phyloP scores from a whole-genome alignment of 2,329 filamentous ascomycete genomes.

The Fusarium sp. region DNA sequence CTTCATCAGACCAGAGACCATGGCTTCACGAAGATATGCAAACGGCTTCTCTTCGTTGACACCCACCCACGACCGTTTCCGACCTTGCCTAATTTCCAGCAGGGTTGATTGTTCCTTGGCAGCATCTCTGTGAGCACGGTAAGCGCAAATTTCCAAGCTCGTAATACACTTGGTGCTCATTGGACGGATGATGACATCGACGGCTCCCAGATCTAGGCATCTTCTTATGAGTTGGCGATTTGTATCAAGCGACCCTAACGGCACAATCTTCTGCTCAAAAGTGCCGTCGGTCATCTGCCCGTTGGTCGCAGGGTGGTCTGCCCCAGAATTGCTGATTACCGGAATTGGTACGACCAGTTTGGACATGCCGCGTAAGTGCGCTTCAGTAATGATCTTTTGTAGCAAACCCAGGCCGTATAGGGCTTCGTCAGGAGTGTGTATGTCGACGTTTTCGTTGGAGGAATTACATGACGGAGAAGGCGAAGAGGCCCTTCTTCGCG shows the following conservation, averaged over 20 bases:
- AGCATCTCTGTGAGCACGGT: constrained; percentile 83
- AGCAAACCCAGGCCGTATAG: constrained; percentile 68
- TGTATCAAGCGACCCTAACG: constrained; percentile 47
- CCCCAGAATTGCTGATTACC: constrained; percentile 60
- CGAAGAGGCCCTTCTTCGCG: constrained; percentile 54
- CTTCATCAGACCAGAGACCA: constrained; percentile 92
- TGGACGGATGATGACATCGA: constrained; percentile 87
- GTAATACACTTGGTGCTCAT: constrained; percentile 80
- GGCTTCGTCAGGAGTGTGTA: constrained; percentile 61
- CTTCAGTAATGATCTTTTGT: constrained; percentile 70
- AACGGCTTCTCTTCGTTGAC: constrained; percentile 87
- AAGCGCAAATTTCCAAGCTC: constrained; percentile 84
- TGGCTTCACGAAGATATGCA: constrained; percentile 89
- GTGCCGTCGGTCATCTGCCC: constrained; percentile 56
- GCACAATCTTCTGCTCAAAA: constrained; percentile 53
- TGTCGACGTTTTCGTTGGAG: constrained; percentile 54
- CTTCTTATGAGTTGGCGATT: constrained; percentile 68
- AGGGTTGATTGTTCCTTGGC: constrained; percentile 79
- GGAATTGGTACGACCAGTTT: constrained; percentile 70
- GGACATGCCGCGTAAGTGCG: constrained; percentile 67
- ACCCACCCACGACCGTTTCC: constrained; percentile 93
- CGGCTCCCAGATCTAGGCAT: constrained; percentile 87
- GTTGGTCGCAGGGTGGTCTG: constrained; percentile 44
- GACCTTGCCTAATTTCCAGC: constrained; percentile 77
- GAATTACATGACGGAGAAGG: constrained; percentile 61